Evolutionary conservation across 2,329 filamentous ascomycete species (phyloP), one percentile per base, ranked within the genome.

Genomic region (Beauveria sp.): DNA sequence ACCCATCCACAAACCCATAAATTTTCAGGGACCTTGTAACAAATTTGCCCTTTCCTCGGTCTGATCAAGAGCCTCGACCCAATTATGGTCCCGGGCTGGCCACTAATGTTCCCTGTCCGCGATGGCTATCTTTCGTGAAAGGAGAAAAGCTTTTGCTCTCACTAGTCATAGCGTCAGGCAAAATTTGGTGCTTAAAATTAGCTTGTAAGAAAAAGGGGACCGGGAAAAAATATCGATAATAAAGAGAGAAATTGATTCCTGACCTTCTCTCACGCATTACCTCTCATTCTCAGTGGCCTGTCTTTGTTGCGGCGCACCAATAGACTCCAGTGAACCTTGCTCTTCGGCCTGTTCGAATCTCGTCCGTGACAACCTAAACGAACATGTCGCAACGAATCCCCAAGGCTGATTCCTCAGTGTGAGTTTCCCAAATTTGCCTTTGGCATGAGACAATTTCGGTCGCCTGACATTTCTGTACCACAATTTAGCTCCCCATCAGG

Each of bases 391-490:
- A 56, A 49, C 38, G 60, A 50, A 16, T 22, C n/a, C 22, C 51
- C 52, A 61, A 61, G 34, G 31, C 52, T 45, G n/a, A 46, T 20
- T 22, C 59, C 22, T 34, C 51, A 45, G 60, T 20, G 60, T 61
- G 60, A 56, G 60, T 61, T 53, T 2, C 18, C 5, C 40, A 20
- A 1, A 8, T 22, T 12, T 5, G n/a, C 20, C 10, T 3, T 34
- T 56, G 43, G 16, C 51, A 55, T 26, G 26, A 53, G 49, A 51
- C 46, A n/a, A 24, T 12, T 45, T 42, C 49, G 3, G 1, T 16
- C 50, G 18, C 18, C 55, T 59, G 42, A 59, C 48, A 6, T 46
- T 57, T 48, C 9, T 60, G 10, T 22, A 10, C 45, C 40, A 31
- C 16, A 42, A 34, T 12, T 7, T 42, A 53, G 42, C 40, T 61